Percentiles rank a stretch among this genome's conserved stretches.
phyloP scores from a whole-genome alignment of 768 basidiomycete species.

The Suillus clintonianus region DNA sequence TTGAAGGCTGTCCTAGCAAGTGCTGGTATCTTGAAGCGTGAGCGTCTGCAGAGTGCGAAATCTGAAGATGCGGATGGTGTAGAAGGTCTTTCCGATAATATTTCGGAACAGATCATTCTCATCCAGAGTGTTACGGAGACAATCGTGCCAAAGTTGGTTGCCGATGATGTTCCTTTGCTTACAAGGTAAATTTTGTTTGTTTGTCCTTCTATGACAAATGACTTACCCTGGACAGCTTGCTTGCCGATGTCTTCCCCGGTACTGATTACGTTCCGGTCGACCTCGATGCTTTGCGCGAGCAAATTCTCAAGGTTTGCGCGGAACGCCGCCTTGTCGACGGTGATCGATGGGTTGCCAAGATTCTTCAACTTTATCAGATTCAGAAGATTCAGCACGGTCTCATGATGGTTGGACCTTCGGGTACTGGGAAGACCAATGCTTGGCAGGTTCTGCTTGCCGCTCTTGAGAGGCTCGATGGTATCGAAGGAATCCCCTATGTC shows the following conservation, averaged over 20 bases:
- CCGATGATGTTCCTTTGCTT: constrained; percentile 92
- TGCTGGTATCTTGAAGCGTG: constrained; percentile 96
- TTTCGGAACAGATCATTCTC: constrained; percentile 92
- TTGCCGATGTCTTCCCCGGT: constrained; percentile 97
- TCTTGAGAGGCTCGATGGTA: constrained; percentile 86
- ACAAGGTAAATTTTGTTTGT: constrained; percentile 62
- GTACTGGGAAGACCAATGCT: constrained; percentile 94
- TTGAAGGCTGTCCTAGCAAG: constrained; percentile 95
- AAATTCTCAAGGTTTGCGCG: constrained; percentile 83
- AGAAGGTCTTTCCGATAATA: constrained; percentile 62
- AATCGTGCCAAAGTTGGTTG: constrained; percentile 96
- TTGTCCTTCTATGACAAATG: not conserved
- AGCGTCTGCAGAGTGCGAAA: constrained; percentile 60
- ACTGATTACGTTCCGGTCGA: constrained; percentile 90
- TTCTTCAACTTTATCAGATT: constrained; percentile 96
- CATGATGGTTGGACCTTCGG: constrained; percentile 99
- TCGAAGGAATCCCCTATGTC: constrained; percentile 92
- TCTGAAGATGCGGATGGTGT: constrained; percentile 45
- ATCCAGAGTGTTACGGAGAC: constrained; percentile 99
- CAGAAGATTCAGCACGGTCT: constrained; percentile 99
- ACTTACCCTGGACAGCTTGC: constrained; percentile 53
- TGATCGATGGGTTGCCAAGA: constrained; percentile 92
- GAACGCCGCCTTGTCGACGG: constrained; percentile 86
- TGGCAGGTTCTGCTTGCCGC: constrained; percentile 94
- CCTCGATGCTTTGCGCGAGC: constrained; percentile 78